Conservation (phyloP, 2,329 filamentous ascomycete genomes). For the Parasarocladium wereldwijsianum region DNA sequence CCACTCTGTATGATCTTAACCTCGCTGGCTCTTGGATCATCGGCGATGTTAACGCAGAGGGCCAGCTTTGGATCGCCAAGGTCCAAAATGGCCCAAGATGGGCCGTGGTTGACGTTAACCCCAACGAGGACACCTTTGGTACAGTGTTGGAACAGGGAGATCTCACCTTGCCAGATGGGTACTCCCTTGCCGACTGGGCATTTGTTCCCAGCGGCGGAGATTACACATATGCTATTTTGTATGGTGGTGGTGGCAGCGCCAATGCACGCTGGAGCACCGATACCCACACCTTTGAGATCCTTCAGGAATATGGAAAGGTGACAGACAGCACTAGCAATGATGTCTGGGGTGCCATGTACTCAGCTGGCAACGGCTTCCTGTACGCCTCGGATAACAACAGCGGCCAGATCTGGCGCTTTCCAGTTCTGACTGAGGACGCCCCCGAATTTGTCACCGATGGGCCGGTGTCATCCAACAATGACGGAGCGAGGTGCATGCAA, state of each 20-base stretch:
- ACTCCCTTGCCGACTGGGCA: slow-evolving; percentile 1
- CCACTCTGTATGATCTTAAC: not conserved
- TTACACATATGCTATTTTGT: not conserved
- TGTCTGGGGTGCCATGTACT: not conserved
- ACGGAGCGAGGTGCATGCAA: not conserved
- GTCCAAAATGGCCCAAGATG: not conserved
- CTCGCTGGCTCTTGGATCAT: not conserved
- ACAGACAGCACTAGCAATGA: no score
- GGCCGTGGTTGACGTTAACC: not conserved
- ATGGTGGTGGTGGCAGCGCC: not conserved
- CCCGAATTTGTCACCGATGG: not conserved
- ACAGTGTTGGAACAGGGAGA: not conserved
- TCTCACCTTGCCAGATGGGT: not conserved
- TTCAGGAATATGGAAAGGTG: not conserved
- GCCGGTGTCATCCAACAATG: not conserved
- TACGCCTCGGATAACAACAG: slow-evolving; percentile 1
- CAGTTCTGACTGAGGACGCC: not conserved
- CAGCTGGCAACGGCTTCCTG: not conserved
- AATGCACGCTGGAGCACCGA: not conserved
- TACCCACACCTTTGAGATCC: not conserved
- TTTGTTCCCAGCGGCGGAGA: not conserved
- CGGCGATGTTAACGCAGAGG: not conserved
- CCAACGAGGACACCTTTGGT: not conserved
- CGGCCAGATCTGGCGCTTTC: not conserved
- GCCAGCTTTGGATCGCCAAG: not conserved